A percentile compares a stretch with the other conserved stretches of the same genome.
Conservation (phyloP, 306 rosid species). For the Ormosia semicastrata region DNA sequence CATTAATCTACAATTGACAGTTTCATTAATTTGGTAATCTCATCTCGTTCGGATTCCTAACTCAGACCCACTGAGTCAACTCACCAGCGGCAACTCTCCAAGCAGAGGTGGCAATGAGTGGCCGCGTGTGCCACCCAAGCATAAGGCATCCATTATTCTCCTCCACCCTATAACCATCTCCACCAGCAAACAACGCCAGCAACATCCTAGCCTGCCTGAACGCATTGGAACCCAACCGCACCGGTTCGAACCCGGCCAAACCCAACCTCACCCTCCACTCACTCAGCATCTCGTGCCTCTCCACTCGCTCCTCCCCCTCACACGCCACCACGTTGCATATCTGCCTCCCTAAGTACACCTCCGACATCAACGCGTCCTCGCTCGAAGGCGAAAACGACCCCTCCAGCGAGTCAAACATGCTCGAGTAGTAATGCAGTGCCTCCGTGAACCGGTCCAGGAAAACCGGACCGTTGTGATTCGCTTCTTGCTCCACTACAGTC, state of each 20-base stretch:
- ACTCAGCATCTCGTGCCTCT: constrained; percentile 59
- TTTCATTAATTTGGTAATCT: not conserved
- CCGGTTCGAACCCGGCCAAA: constrained; percentile 54
- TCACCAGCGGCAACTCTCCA: constrained; percentile 44
- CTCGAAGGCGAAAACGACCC: constrained; percentile 42
- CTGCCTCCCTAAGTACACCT: constrained; percentile 60
- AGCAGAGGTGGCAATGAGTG: constrained; percentile 68
- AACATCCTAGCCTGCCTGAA: constrained; percentile 66
- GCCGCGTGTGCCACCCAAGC: constrained; percentile 73
- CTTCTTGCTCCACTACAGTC: constrained; percentile 62
- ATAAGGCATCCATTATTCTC: constrained; percentile 54
- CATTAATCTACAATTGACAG: not conserved
- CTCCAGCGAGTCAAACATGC: constrained; percentile 62
- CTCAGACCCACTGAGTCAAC: constrained; percentile 25
- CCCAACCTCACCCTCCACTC: constrained; percentile 56
- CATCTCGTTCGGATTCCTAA: not conserved
- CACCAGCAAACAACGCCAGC: constrained; percentile 48
- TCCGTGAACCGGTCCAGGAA: constrained; percentile 67
- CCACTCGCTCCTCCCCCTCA: constrained; percentile 60
- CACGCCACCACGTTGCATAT: constrained; percentile 70
- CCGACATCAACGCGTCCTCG: constrained; percentile 50
- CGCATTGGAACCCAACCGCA: constrained; percentile 61
- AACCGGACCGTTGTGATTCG: constrained; percentile 54
- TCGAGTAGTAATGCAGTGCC: constrained; percentile 62
- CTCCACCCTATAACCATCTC: constrained; percentile 62